Evolutionary conservation across 495 filamentous ascomycete genomes (phyloP).

Genomic region (Xylaria venustula): DNA sequence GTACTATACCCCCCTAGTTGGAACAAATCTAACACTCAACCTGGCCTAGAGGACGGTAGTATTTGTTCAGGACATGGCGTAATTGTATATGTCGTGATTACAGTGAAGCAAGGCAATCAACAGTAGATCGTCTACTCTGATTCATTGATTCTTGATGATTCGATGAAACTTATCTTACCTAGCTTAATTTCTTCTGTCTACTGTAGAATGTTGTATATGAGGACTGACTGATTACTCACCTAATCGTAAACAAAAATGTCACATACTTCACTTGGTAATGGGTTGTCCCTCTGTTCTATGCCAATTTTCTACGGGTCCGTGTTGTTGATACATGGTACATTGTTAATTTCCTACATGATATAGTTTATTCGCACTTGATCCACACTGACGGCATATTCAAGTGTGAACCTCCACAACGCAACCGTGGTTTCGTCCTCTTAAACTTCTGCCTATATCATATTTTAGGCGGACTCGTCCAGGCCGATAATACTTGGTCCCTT

Average conservation of each 20-base stretch:
- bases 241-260: too few relatives aligned
- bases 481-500: slow-evolving; percentile 37
- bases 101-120: background rate
- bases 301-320: background rate
- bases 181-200: too few relatives aligned
- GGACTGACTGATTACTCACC: background rate
- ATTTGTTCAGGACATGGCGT: background rate
- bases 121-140: background rate
- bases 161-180: too few relatives aligned
- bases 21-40: background rate
- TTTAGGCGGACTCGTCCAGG: slow-evolving; percentile 32
- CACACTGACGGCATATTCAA: background rate
- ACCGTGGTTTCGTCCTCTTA: background rate
- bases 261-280: too few relatives aligned
- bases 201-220: background rate
- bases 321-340: background rate
- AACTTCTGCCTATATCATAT: too few relatives aligned
- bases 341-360: background rate
- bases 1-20: slow-evolving; percentile 12
- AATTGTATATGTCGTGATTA: background rate
- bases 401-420: background rate
- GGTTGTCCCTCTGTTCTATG: background rate
- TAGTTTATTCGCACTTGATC: background rate
- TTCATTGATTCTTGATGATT: background rate
- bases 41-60: background rate